These are phyloP conservation scores for Lasiodiplodia hormozganensis DNA, from an alignment of 2,329 filamentous ascomycete genomes.

Conservation along the genomic window DNA sequence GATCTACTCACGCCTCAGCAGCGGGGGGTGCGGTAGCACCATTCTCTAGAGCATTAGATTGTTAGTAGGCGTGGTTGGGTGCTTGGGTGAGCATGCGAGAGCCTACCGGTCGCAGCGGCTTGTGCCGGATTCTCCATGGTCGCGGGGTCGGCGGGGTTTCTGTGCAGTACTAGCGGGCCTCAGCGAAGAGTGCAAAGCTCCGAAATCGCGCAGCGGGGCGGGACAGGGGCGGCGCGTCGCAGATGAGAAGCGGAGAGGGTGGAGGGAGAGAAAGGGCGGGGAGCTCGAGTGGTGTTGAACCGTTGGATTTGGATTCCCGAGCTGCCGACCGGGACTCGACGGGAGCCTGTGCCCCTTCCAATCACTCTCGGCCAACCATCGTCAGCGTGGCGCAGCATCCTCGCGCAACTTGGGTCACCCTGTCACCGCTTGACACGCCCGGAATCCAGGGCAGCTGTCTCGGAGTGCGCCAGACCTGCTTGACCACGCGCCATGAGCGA, in stretches of 20 bases:
- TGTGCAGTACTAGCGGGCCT: not conserved
- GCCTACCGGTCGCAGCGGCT: constrained; percentile 28
- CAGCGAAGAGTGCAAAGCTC: not conserved
- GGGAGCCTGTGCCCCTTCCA: not conserved
- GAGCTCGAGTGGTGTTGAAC: constrained; percentile 9
- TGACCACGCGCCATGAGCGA: not conserved
- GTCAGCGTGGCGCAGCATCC: not conserved
- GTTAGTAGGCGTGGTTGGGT: not conserved
- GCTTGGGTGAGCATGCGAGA: not conserved
- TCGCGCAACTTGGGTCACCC: constrained; percentile 6
- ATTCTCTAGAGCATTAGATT: constrained; percentile 29
- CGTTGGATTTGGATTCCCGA: not conserved
- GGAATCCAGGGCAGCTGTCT: not conserved
- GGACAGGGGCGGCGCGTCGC: not conserved
- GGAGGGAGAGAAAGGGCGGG: not conserved
- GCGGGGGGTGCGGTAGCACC: constrained; percentile 62
- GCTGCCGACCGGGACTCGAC: not conserved
- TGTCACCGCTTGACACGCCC: constrained; percentile 12
- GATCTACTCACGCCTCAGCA: constrained; percentile 50
- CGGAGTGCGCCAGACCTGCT: not conserved
- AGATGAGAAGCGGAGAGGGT: not conserved
- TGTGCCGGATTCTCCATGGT: constrained; percentile 18
- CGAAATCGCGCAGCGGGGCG: not conserved
- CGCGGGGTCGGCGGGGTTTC: not conserved
- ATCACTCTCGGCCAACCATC: constrained; percentile 10